phyloP scores from a whole-genome alignment of 805 yeast species.

The Suhomyces faveliae region DNA sequence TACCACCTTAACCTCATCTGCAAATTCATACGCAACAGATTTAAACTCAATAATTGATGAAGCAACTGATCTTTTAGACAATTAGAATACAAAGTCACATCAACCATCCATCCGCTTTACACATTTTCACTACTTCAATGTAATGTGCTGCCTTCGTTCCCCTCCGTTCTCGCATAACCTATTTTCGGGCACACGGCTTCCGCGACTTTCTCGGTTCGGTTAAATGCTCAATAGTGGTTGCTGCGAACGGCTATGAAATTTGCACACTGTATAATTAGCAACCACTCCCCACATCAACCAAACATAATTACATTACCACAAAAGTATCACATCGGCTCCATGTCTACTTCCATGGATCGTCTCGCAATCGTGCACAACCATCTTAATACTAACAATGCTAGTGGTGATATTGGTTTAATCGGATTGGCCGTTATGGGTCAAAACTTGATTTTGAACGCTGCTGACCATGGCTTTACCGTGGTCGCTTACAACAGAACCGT shows the following conservation, averaged over 20 bases:
- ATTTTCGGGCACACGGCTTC: background rate
- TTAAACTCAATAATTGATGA: no score
- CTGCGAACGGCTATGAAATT: background rate
- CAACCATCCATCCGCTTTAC: background rate
- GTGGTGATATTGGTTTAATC: conserved; percentile 97
- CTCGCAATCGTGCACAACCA: conserved; percentile 14
- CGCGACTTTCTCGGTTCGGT: conserved; percentile 1
- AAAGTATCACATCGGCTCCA: background rate
- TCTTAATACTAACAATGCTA: conserved; percentile 29
- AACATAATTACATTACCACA: background rate
- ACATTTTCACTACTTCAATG: background rate
- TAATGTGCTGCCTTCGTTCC: no score
- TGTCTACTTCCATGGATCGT: conserved; percentile 9
- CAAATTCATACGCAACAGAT: no score
- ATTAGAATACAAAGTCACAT: no score
- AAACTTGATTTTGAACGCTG: conserved; percentile 94
- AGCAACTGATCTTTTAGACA: no score
- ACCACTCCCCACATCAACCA: background rate
- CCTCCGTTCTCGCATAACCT: background rate
- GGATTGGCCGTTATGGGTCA: conserved; percentile 99
- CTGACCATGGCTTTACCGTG: conserved; percentile 98
- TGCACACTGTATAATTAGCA: background rate
- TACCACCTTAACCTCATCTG: no score
- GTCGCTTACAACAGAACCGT: conserved; percentile 98
- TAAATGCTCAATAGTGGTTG: background rate